Base-by-base conservation (phyloP, 306 rosid species). In the Pterocarpus macrocarpus region DNA sequence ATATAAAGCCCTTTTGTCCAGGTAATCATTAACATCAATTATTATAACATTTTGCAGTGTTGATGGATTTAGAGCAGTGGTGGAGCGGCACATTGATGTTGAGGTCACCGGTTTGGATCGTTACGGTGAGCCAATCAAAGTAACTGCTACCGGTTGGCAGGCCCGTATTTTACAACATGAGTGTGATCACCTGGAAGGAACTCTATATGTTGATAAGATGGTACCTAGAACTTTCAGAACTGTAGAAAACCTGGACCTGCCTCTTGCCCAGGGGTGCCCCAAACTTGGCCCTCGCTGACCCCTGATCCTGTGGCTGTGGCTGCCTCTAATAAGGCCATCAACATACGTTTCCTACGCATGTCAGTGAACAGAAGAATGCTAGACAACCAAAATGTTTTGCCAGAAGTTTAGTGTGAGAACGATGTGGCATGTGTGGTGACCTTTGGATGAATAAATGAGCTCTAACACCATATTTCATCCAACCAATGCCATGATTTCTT, bases 111-210 rank as follows among this genome's bases (percentile, higher is more conserved):
- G 97, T 75, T 83, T 95, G n/a, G 98, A 95, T 85, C 97, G 92
- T 17, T 8, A 77, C 50, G 97, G 98, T 5, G 79, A 55, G 4
- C 89, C 92, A 12, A 88, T 92, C 79, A 91, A 84, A 80, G 58
- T 92, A 73, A 82, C 77, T 52, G 97, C 97, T 72, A 89, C 92
- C 0, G 97, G 97, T 0, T 95, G 98, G 98, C 97, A 95, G 85
- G 98, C 98, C 1, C 90, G 97, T 16, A 87, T 95, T 81, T 86
- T 95, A 69, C 98, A 95, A 39, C 97, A 95, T 7, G 98, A 95
- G 80, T 95, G 95, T 76, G 97, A 95, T 85, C 98, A 95, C 86
- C 82, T 95, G 84, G 95, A 91, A 7, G 98, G 98, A 73, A 91
- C 92, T 15, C 75, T 95, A 14, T 95, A 92, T 70, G 97, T 92